Evolutionary conservation across 768 basidiomycete genomes (phyloP).

Genomic region (Leccinum subgranulosum): DNA sequence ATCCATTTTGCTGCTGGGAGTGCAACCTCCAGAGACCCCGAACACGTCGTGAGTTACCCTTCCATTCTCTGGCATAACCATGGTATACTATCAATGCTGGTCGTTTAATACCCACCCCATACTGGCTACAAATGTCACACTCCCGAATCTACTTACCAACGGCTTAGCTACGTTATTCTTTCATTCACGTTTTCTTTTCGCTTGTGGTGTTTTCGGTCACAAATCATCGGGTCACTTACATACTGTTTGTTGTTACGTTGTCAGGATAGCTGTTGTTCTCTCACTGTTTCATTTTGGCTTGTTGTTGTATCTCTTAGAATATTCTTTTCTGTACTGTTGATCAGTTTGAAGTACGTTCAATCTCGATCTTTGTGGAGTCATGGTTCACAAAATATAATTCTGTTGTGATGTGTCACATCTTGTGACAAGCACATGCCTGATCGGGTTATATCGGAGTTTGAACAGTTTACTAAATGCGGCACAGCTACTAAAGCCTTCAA

Average conservation of each 20-base stretch:
- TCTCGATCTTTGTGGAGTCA: too few species aligned
- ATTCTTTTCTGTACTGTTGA: slow-evolving; percentile 1
- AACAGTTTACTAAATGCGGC: too few species aligned
- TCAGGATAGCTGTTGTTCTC: slow-evolving; percentile 6
- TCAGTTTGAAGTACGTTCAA: not conserved
- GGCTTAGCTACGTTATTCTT: slow-evolving; percentile 6
- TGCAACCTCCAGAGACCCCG: not conserved
- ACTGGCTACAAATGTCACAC: slow-evolving; percentile 12
- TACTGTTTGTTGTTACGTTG: slow-evolving; percentile 1
- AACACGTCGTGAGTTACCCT: not conserved
- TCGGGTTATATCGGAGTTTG: too few species aligned
- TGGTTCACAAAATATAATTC: too few species aligned
- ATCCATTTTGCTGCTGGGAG: not conserved
- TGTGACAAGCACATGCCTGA: too few species aligned
- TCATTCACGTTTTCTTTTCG: not conserved
- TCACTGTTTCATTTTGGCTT: slow-evolving; percentile 2
- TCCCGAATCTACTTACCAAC: slow-evolving; percentile 11
- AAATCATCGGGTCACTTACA: slow-evolving; percentile 1
- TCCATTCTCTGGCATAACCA: not conserved
- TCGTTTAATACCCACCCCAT: slow-evolving; percentile 27
- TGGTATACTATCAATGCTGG: slow-evolving; percentile 24
- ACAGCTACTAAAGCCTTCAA: not conserved
- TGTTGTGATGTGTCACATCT: too few species aligned
- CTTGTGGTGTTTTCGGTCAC: slow-evolving; percentile 4
- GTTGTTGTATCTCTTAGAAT: slow-evolving; percentile 10